Conservation (phyloP, 768 basidiomycete genomes). For the Rhodotorula paludigena region DNA sequence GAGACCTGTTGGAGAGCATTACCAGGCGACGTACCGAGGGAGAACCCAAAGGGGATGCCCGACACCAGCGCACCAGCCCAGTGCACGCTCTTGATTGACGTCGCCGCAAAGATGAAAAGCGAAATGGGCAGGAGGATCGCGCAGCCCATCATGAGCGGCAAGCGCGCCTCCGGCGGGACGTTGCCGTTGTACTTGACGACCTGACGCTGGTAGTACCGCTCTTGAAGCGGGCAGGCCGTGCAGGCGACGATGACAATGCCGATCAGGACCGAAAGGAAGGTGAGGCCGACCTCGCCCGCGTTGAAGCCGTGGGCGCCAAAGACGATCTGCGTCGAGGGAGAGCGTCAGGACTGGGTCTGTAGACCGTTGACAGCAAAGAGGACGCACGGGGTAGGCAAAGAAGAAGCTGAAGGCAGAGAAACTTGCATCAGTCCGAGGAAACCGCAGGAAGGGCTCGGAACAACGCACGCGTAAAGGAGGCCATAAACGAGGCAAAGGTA, state of each 20-base stretch:
- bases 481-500: constrained; percentile 58
- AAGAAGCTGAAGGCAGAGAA: not conserved
- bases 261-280: not conserved
- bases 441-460: not conserved
- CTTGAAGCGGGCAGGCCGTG: constrained; percentile 41
- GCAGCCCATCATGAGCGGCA: constrained; percentile 44
- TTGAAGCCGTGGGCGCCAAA: constrained; percentile 23
- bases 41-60: constrained; percentile 34
- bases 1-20: not conserved
- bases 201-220: constrained; percentile 38
- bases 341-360: not conserved
- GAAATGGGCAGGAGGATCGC: constrained; percentile 44
- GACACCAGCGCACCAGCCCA: constrained; percentile 42
- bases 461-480: not conserved
- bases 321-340: constrained; percentile 10
- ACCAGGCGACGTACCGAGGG: constrained; percentile 7
- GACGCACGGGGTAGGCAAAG: not conserved
- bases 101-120: constrained; percentile 48
- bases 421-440: not conserved
- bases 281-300: constrained; percentile 18
- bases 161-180: constrained; percentile 38
- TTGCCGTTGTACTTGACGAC: not conserved
- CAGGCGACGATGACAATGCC: constrained; percentile 35
- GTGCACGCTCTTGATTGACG: constrained; percentile 41
- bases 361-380: not conserved